Conservation (phyloP, 2,329 filamentous ascomycete genomes). For the Ilyonectria mors-panacis region DNA sequence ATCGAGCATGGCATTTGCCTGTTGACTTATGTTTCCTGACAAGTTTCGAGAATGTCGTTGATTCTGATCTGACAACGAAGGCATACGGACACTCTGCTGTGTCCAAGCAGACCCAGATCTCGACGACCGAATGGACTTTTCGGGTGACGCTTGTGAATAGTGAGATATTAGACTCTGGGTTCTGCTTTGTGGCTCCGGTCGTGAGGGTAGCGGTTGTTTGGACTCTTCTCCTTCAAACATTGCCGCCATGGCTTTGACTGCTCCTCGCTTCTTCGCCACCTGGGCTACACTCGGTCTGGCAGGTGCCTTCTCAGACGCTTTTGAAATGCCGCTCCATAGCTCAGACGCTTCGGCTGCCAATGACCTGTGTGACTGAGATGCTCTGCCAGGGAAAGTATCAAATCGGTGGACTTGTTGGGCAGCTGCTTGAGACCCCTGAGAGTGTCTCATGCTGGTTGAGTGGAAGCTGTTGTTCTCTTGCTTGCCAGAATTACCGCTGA, state of each 20-base stretch:
- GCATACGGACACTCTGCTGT: slow-evolving; percentile 16
- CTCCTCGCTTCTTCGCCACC: slow-evolving; percentile 46
- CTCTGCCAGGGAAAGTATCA: slow-evolving; percentile 11
- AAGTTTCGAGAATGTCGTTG: slow-evolving; percentile 6
- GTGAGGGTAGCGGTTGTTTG: slow-evolving; percentile 18
- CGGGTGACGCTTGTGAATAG: slow-evolving; percentile 36
- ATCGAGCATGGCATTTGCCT: neutral
- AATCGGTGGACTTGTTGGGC: neutral
- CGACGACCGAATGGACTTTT: slow-evolving; percentile 22
- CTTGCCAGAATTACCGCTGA: neutral
- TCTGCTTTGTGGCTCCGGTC: slow-evolving; percentile 30
- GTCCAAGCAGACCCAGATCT: slow-evolving; percentile 33
- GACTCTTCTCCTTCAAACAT: slow-evolving; percentile 60
- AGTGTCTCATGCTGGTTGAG: neutral
- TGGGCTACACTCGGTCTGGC: slow-evolving; percentile 37
- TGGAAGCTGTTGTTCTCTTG: neutral
- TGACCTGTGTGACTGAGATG: slow-evolving; percentile 7
- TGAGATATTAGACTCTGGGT: slow-evolving; percentile 41
- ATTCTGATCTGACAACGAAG: slow-evolving; percentile 27
- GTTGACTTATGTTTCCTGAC: slow-evolving; percentile 7
- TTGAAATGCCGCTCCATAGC: slow-evolving; percentile 25
- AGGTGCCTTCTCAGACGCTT: slow-evolving; percentile 23
- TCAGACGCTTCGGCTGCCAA: neutral
- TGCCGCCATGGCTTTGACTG: slow-evolving; percentile 67
- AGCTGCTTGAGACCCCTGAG: neutral